Percentiles rank a stretch among this genome's conserved stretches.
Conservation (phyloP, 441 rosid species). For the Codiaeum variegatum region DNA sequence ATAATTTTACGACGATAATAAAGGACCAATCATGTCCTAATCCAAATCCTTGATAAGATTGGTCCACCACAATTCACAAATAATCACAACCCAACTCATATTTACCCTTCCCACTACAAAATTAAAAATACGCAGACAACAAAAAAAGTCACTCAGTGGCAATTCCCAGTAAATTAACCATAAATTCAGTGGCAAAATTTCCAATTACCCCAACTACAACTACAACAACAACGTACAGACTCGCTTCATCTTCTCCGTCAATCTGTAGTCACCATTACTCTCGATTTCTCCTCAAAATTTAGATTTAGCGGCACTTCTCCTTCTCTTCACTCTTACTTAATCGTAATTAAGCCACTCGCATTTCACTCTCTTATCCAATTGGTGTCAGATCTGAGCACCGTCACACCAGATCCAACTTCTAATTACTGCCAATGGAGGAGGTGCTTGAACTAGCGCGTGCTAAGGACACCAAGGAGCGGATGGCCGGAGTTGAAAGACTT, state of each 20-base stretch:
- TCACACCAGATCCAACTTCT: constrained; percentile 23
- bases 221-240: neutral
- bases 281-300: constrained; percentile 27
- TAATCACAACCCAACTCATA: neutral
- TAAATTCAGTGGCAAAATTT: constrained; percentile 10
- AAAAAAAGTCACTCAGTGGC: constrained; percentile 11
- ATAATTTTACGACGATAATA: neutral
- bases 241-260: constrained; percentile 30
- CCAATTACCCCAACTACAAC: constrained; percentile 14
- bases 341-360: constrained; percentile 1
- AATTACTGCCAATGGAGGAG: constrained; percentile 59
- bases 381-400: constrained; percentile 27
- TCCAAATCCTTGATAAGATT: neutral
- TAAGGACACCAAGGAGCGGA: constrained; percentile 95
- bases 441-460: constrained; percentile 94
- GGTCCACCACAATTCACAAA: neutral
- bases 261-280: constrained; percentile 26
- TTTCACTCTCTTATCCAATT: neutral
- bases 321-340: constrained; percentile 14
- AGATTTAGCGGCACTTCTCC: constrained; percentile 12
- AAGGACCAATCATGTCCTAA: neutral
- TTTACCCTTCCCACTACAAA: neutral
- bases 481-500: constrained; percentile 96
- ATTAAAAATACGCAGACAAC: no score
- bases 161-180: neutral